A percentile compares a stretch with the other conserved stretches of the same genome.
Evolutionary conservation across 345 rosid genomes (phyloP).

Genomic region (Eucalyptus tenuipes): DNA sequence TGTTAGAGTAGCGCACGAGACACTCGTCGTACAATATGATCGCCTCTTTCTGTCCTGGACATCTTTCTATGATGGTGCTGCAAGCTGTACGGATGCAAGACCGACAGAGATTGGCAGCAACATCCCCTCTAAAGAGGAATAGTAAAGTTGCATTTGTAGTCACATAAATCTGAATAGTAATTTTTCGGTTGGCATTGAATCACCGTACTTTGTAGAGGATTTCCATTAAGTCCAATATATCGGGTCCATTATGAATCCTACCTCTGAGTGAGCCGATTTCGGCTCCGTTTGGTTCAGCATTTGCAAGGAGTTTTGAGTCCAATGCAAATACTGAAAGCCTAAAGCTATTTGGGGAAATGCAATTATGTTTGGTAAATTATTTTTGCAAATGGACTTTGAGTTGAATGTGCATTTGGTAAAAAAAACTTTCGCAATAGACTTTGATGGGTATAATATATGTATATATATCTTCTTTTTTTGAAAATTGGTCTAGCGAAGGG

Average conservation of each 20-base stretch:
- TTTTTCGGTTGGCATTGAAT: background rate
- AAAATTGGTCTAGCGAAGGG: too few relatives aligned
- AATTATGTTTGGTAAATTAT: too few relatives aligned
- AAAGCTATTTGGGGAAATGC: too few relatives aligned
- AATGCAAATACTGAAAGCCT: too few relatives aligned
- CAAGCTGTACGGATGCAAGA: background rate
- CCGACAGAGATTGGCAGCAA: background rate
- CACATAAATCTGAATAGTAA: background rate
- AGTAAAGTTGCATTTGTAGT: background rate
- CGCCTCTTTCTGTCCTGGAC: conserved; percentile 11
- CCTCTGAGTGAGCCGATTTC: background rate
- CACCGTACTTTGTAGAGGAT: background rate
- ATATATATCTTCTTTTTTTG: too few relatives aligned
- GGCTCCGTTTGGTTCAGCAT: too few relatives aligned
- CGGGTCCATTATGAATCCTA: background rate
- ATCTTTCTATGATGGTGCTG: background rate
- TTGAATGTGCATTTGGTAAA: too few relatives aligned
- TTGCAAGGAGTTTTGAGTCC: too few relatives aligned
- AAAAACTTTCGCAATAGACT: too few relatives aligned
- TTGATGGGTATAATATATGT: too few relatives aligned
- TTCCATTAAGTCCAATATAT: background rate
- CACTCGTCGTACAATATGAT: conserved; percentile 26
- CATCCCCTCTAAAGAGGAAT: background rate
- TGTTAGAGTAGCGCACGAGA: conserved; percentile 7
- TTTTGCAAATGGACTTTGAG: too few relatives aligned